Base-by-base conservation (phyloP, 352 stramenopile species). In the Globisporangium nodosum region DNA sequence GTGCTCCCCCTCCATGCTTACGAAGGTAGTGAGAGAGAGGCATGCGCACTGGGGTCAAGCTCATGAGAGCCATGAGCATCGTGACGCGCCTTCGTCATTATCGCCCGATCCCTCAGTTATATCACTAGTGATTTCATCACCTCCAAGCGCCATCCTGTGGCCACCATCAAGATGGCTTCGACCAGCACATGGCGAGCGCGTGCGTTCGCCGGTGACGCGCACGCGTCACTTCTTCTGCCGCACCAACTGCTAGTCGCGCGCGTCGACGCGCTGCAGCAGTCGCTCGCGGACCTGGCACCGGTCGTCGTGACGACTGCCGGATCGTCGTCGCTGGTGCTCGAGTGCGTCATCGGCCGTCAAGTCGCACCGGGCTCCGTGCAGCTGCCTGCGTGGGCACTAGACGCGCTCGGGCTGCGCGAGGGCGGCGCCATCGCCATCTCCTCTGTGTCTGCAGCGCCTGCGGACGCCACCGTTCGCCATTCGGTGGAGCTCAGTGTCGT, bases 321-420 rank as follows among this genome's bases (percentile, higher is more conserved):
- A 31, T 4, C 18, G 16, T 11, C 24, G 9, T n/a, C 13, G 43
- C 50, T 78, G 12, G 13, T 74, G 24, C 57, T 86, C 30, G 66
- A 85, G 56, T 71, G 73, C 49, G 53, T 85, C 33, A 49, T 74
- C 27, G 3, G 16, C 15, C 40, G 18, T 16, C 40, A 47, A 7
- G 3, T 47, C 6, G 16, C 40, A 16, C 40, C 16, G 6, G 40
- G 40, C 16, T 49, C 58, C 15, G 68, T 86, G 53, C 75, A 87
- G 49, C 35, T 89, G 24, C 70, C 70, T 55, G 52, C 79, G 39
- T 92, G 79, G 81, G 66, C 74, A 6, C 49, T 88, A 31, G 60
- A 86, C 5, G 50, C 51, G 12, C 59, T 79, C 1, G 37, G 24
- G 1, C 37, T 70, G 2, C 24, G n/a, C 5, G 60, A 75, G 8